A percentile compares a stretch with the other conserved stretches of the same genome.
Evolutionary conservation across 768 basidiomycete species (phyloP).

Genomic region (Mycena amicta): DNA sequence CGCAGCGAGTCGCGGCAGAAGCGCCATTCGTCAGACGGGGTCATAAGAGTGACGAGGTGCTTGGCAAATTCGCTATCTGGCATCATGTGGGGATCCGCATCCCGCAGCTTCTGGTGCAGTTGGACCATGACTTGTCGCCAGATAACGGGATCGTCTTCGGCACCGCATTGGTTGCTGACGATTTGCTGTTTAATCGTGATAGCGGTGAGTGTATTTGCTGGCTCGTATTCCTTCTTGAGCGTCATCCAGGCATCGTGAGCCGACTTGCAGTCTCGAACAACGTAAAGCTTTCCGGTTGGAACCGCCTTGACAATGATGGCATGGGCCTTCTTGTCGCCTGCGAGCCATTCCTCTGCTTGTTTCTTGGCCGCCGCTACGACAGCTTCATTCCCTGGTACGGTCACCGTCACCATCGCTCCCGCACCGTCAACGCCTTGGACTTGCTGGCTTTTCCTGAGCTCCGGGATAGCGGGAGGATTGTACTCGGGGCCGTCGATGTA

Average conservation of each 20-base stretch:
- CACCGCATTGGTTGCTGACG: neutral
- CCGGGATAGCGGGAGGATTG: constrained; percentile 14
- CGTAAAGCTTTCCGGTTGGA: constrained; percentile 9
- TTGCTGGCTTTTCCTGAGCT: constrained; percentile 2
- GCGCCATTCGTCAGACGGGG: constrained; percentile 2
- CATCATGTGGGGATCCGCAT: constrained; percentile 16
- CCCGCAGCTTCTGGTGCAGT: constrained; percentile 12
- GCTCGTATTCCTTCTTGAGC: constrained; percentile 19
- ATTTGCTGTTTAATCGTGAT: constrained; percentile 10
- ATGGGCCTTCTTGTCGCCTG: constrained; percentile 15
- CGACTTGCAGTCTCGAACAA: constrained; percentile 9
- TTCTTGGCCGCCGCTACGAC: constrained; percentile 5
- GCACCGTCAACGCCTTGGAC: constrained; percentile 6
- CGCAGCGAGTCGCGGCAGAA: constrained; percentile 10
- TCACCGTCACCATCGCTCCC: constrained; percentile 1
- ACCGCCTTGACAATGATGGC: constrained; percentile 16
- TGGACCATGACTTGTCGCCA: constrained; percentile 15
- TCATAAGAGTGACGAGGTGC: constrained; percentile 14
- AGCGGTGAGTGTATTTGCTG: constrained; percentile 12
- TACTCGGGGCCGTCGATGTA: constrained; percentile 13
- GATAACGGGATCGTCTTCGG: constrained; percentile 4
- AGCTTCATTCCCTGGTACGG: constrained; percentile 12
- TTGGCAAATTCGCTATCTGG: constrained; percentile 18
- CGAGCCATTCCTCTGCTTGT: constrained; percentile 13
- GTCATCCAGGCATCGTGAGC: constrained; percentile 18